Conservation (phyloP, 805 yeast species). For the Komagataella phaffii region DNA sequence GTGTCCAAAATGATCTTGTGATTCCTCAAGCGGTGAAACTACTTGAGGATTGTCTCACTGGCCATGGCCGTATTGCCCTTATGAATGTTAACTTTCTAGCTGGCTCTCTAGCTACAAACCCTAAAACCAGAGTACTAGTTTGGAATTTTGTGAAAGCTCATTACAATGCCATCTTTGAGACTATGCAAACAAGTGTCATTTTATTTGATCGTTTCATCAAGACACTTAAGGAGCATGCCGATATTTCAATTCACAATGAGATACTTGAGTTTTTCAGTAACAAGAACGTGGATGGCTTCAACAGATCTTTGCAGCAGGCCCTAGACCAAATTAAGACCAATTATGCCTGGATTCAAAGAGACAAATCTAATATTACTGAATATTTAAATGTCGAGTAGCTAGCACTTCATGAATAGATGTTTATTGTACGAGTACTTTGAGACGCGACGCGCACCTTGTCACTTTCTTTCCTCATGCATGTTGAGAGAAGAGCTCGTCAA, state of each 20-base stretch:
- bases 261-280: conserved; percentile 27
- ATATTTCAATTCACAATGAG: conserved; percentile 20
- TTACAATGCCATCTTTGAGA: conserved; percentile 27
- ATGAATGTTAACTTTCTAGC: conserved; percentile 50
- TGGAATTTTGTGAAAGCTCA: conserved; percentile 38
- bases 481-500: neutral
- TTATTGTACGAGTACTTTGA: neutral
- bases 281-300: conserved; percentile 40
- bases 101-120: conserved; percentile 30
- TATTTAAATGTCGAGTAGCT: neutral
- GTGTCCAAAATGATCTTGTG: conserved; percentile 15
- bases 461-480: neutral
- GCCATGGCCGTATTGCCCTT: conserved; percentile 29
- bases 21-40: conserved; percentile 24
- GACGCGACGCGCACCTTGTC: neutral
- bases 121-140: conserved; percentile 24
- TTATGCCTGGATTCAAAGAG: conserved; percentile 37
- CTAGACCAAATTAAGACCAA: conserved; percentile 39
- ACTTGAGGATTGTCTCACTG: conserved; percentile 12
- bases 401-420: neutral
- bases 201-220: conserved; percentile 18
- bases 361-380: conserved; percentile 6
- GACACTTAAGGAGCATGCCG: conserved; percentile 20
- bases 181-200: conserved; percentile 21
- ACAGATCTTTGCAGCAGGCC: conserved; percentile 41